Conservation (phyloP, 805 yeast species). For the Phaffomyces opuntiae region DNA sequence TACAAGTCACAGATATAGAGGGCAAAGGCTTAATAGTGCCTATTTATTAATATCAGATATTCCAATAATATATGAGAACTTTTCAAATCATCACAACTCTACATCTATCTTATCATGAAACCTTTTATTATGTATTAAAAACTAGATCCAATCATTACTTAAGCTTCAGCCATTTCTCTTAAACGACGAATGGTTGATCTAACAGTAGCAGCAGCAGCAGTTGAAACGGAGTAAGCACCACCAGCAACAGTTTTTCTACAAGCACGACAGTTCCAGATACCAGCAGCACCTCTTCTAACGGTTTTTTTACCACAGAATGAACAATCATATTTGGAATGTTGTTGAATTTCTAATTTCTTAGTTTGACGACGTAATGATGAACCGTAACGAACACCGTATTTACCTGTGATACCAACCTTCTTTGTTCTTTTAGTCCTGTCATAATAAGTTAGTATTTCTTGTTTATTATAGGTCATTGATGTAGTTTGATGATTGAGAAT, state of each 20-base stretch:
- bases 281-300: constrained; percentile 95
- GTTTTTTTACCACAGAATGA: constrained; percentile 99
- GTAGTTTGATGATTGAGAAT: too few relatives aligned
- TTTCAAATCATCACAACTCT: too few relatives aligned
- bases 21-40: too few relatives aligned
- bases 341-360: constrained; percentile 98
- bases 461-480: background rate
- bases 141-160: constrained; percentile 29
- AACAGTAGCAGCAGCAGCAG: constrained; percentile 99
- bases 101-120: constrained; percentile 15
- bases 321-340: constrained; percentile 98
- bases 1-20: too few relatives aligned
- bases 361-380: constrained; percentile 99
- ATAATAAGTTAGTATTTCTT: constrained; percentile 1
- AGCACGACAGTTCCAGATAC: constrained; percentile 97
- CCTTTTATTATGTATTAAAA: constrained; percentile 15
- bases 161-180: constrained; percentile 99
- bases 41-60: too few relatives aligned
- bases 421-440: constrained; percentile 98
- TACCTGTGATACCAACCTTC: constrained; percentile 99
- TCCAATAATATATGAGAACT: too few relatives aligned
- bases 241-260: constrained; percentile 98
- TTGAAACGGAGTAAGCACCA: constrained; percentile 99
- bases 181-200: constrained; percentile 99
- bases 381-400: constrained; percentile 99